Evolutionary conservation across 2,329 filamentous ascomycete genomes (phyloP), one percentile per base, ranked within the genome.

Genomic region (Fonsecaea pugnacius): DNA sequence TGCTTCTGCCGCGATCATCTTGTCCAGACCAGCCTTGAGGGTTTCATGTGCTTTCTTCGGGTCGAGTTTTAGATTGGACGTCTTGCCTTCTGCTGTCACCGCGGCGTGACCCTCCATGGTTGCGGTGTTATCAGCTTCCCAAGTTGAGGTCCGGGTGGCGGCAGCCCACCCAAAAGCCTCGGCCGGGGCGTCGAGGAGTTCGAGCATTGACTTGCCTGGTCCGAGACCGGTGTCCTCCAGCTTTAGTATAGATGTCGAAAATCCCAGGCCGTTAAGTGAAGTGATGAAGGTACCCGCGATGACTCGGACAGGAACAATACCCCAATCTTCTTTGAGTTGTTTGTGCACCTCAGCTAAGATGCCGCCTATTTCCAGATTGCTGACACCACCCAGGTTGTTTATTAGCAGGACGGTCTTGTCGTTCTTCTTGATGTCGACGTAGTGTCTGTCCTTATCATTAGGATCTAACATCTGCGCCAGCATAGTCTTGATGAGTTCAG

Each of bases 271-370:
- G 69, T 91, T 90, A 66, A 91, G 75, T 67, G 87, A 89, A 18
- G 89, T 91, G 82, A 91, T 87, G 77, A 87, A 91, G 0, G 87
- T 89, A 10, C 88, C 87, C 33, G 86, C 80, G 40, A 90, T 79
- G 52, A 89, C 82, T 46, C 88, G 78, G 27, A 83, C 82, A 0
- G 87, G 87, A 69, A 83, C 84, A 71, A 90, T 86, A 35, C 82
- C 80, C 73, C 86, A 88, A 63, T 80, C 78, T 35, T 78, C 78
- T 63, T 83, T 80, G 50, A 91, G 78, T 72, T 90, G 88, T 48
- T 80, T 78, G 5, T 86, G 80, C 6, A 89, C 84, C 74, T 90
- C 88, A n/a, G 85, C 82, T 1, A 86, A 87, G 67, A 91, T 88
- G 30, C 85, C 89, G 24, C 86, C 84, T 62, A 91, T 73, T 70